A percentile compares a stretch with the other conserved stretches of the same genome.
Conservation (phyloP, 2,329 filamentous ascomycete species). For the Aspergillus ibericus region DNA sequence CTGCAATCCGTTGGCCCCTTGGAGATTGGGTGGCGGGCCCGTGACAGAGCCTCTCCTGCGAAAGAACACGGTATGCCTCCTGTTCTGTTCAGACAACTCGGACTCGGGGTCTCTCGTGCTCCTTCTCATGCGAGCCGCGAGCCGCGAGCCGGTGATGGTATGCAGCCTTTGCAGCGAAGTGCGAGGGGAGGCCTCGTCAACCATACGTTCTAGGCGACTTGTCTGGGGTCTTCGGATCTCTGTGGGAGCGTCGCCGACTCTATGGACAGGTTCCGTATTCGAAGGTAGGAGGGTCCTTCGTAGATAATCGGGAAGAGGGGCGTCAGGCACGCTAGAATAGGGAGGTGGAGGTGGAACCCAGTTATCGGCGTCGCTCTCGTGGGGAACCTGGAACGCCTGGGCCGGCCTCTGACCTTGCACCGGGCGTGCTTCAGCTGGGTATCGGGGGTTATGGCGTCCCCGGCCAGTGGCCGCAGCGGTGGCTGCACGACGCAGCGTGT, state of each 20-base stretch:
- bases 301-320: conserved; percentile 40
- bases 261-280: conserved; percentile 18
- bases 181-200: conserved; percentile 22
- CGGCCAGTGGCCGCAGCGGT: conserved; percentile 73
- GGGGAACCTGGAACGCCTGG: conserved; percentile 61
- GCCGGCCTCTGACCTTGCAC: conserved; percentile 44
- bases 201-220: conserved; percentile 26
- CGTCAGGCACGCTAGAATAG: conserved; percentile 52
- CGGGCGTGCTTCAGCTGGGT: conserved; percentile 22
- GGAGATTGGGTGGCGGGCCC: conserved; percentile 1
- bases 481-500: conserved; percentile 70
- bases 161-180: conserved; percentile 30
- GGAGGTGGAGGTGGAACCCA: conserved; percentile 85
- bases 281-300: conserved; percentile 35
- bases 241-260: conserved; percentile 11
- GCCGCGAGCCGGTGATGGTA: conserved; percentile 24
- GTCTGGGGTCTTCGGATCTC: conserved; percentile 26
- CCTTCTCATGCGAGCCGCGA: conserved; percentile 20
- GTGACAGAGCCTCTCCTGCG: conserved; percentile 12
- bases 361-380: conserved; percentile 84
- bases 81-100: conserved; percentile 10
- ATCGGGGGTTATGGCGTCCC: conserved; percentile 61
- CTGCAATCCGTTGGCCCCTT: conserved; percentile 3
- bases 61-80: conserved; percentile 15
- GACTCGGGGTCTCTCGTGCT: conserved; percentile 21